Base-by-base conservation (phyloP, 495 filamentous ascomycete species). In the Lasiosphaeria miniovina region DNA sequence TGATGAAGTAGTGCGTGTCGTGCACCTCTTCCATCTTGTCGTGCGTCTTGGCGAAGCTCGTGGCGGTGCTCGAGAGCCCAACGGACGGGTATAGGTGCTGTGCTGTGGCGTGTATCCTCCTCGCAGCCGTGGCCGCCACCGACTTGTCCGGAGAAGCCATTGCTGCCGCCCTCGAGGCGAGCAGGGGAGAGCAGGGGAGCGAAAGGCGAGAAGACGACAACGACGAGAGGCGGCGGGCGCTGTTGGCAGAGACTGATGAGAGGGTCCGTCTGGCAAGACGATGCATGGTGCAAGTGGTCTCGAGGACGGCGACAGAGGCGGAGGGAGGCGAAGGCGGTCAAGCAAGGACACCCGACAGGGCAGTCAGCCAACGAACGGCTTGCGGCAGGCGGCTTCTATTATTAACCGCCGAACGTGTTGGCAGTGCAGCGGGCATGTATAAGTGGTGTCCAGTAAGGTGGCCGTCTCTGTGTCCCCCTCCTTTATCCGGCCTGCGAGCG, bases 1-100 rank as follows among this genome's bases (percentile, higher is more conserved):
- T 84, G 49, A 98, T 71, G 74, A 98, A 99, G 73, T 90, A 93
- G 58, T 88, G 85, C 3, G 94, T 98, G 69, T 96, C 88, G 58
- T 84, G 76, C 7, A 90, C 88, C 48, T 85, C 74, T 52, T 80
- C 61, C 71, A 96, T 91, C 70, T 82, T 86, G 55, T 90, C 84
- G 77, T 99, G 95, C 59, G 79, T 85, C n/a, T 82, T 90, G 14
- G 90, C 90, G 73, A 90, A 97, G 66, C 79, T 82, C 36, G 84
- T 83, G 4, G 88, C 83, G 36, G 85, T 86, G 41, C 80, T 82
- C 54, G 82, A 79, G 31, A 85, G 73, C 34, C 83, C 78, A 0
- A 58, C 64, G 56, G 77, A 73, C 2, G 79, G 72, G 50, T 71
- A 74, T 12, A 88, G 75, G 49, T 86, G 83, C 60, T 80, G 79